Evolutionary conservation across 371 early-diverging fungal genomes (phyloP).

Genomic region (Mucor racemosus): DNA sequence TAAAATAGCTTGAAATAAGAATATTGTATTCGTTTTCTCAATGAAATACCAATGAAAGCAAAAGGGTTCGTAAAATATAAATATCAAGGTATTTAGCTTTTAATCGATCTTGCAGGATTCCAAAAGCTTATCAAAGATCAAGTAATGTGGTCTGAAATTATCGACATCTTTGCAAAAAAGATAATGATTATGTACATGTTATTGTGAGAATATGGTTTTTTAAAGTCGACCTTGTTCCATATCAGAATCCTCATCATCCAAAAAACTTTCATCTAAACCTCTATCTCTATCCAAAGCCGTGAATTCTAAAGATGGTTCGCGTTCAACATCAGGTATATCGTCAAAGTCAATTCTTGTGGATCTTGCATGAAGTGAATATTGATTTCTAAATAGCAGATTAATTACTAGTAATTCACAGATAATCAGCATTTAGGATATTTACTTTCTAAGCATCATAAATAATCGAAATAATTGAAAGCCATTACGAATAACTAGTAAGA

Average conservation of each 20-base stretch:
- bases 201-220: not conserved
- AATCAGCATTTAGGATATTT: conserved; percentile 17
- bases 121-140: too few species aligned
- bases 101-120: too few species aligned
- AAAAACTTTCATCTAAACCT: conserved; percentile 45
- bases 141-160: too few species aligned
- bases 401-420: not conserved
- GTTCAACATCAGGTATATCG: conserved; percentile 35
- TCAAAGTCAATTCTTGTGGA: conserved; percentile 52
- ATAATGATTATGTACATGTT: not conserved
- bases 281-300: conserved; percentile 41
- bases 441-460: conserved; percentile 74
- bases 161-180: too few species aligned
- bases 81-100: too few species aligned
- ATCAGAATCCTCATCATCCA: conserved; percentile 48
- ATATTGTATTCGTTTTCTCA: too few species aligned
- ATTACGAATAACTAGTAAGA: conserved; percentile 75
- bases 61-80: too few species aligned
- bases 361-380: conserved; percentile 48
- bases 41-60: too few species aligned
- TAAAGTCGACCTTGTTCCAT: conserved; percentile 34
- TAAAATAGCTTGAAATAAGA: not conserved
- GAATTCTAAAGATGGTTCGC: conserved; percentile 47
- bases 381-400: conserved; percentile 34
- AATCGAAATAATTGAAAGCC: conserved; percentile 71